A percentile compares a stretch with the other conserved stretches of the same genome.
These are phyloP conservation scores for Phyllostachys edulis DNA, from an alignment of 176 grass and related monocot genomes.

Conservation along the genomic window DNA sequence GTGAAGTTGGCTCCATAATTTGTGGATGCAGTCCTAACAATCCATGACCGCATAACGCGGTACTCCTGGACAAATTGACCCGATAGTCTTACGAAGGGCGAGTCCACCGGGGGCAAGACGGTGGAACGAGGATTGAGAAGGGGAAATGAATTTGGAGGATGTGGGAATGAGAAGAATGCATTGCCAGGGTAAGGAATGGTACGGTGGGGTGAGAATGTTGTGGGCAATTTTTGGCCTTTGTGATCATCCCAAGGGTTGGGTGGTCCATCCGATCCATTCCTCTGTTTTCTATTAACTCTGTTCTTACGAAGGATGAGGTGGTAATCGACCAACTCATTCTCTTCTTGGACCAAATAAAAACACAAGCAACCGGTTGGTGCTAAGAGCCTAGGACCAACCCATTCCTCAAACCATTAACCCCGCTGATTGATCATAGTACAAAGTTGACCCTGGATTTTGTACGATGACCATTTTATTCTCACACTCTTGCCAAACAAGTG, in stretches of 20 bases:
- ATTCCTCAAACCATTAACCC: background rate
- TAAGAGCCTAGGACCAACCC: background rate
- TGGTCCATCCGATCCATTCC: background rate
- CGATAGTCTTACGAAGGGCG: background rate
- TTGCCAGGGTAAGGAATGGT: background rate
- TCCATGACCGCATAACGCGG: background rate
- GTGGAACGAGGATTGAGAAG: background rate
- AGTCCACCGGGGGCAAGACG: background rate
- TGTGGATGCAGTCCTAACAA: background rate
- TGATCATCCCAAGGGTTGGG: background rate
- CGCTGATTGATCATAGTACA: background rate
- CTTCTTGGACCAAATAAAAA: background rate
- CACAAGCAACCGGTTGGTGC: background rate
- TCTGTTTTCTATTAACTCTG: background rate
- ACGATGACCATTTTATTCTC: conserved; percentile 6
- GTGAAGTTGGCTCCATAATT: background rate
- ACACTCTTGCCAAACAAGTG: background rate
- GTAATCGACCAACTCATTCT: too few relatives aligned
- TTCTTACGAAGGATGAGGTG: too few relatives aligned
- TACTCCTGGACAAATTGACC: background rate
- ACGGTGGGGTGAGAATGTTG: background rate
- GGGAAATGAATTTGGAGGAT: background rate
- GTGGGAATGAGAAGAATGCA: background rate
- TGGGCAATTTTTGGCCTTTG: background rate
- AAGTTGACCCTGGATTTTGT: background rate